Percentiles rank a stretch among this genome's conserved stretches.
Evolutionary conservation across 1,139 yeast species (phyloP).

Genomic region (Saccharomyces pastorianus): DNA sequence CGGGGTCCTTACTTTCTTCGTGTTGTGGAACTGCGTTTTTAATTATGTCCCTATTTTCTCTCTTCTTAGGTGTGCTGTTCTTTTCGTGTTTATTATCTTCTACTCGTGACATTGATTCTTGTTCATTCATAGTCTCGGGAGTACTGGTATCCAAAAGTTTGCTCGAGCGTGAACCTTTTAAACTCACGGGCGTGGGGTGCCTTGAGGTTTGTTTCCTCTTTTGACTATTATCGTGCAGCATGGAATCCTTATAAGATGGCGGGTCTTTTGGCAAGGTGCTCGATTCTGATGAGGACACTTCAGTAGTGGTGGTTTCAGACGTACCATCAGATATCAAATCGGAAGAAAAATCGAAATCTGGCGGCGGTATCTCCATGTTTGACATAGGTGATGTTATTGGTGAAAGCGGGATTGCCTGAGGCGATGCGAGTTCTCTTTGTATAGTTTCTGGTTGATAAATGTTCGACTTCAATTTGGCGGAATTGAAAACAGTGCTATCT

Average conservation of each 20-base stretch:
- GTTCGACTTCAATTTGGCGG: conserved; percentile 38
- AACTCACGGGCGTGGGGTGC: not conserved
- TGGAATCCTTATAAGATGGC: conserved; percentile 32
- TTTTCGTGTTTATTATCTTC: not conserved
- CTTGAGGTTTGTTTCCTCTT: conserved; percentile 3
- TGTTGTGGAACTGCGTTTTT: not conserved
- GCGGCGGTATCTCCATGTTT: conserved; percentile 15
- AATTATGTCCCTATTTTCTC: not conserved
- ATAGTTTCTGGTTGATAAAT: conserved; percentile 49
- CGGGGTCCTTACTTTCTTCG: not conserved
- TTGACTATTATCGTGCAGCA: conserved; percentile 7
- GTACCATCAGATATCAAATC: conserved; percentile 23
- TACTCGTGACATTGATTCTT: not conserved
- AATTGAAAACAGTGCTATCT: conserved; percentile 14
- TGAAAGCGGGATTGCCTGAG: conserved; percentile 50
- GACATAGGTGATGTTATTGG: conserved; percentile 34
- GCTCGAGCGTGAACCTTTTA: not conserved
- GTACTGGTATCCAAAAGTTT: not conserved
- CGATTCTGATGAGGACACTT: conserved; percentile 1
- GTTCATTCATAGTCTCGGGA: too few relatives aligned
- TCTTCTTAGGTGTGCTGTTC: not conserved
- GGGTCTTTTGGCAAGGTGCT: conserved; percentile 33
- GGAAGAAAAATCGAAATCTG: conserved; percentile 20
- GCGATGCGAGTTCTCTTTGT: conserved; percentile 43
- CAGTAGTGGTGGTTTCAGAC: not conserved